Conservation (phyloP, 2,329 filamentous ascomycete species). For the Stemphylium beticola region DNA sequence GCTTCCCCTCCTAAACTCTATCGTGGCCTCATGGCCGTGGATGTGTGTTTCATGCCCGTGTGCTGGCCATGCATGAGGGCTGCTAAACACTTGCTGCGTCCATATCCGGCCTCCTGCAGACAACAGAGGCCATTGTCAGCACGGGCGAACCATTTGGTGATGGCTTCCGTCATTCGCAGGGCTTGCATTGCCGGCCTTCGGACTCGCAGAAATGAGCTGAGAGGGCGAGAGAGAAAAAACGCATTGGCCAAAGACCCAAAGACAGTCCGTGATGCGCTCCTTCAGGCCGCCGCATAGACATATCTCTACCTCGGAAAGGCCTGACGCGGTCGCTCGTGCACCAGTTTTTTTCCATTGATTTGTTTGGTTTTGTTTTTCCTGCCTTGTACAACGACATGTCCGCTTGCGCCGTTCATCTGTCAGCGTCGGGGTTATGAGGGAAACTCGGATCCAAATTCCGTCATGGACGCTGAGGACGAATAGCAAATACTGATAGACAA, state of each 20-base stretch:
- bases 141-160: conserved; percentile 18
- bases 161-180: conserved; percentile 19
- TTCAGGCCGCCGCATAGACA: conserved; percentile 15
- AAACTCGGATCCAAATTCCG: background rate
- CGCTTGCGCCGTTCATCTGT: background rate
- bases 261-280: conserved; percentile 23
- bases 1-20: conserved; percentile 16
- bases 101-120: conserved; percentile 17
- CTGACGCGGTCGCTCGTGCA: conserved; percentile 15
- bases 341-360: background rate
- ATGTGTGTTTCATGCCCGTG: conserved; percentile 21
- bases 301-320: background rate
- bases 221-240: background rate
- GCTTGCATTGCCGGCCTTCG: conserved; percentile 17
- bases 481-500: conserved; percentile 18
- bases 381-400: background rate
- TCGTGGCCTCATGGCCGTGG: conserved; percentile 13
- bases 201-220: conserved; percentile 8
- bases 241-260: conserved; percentile 11
- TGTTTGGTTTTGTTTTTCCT: background rate
- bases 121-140: conserved; percentile 16
- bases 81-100: conserved; percentile 19
- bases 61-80: conserved; percentile 20
- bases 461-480: background rate
- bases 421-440: too few relatives aligned